Base-by-base conservation (phyloP, 2,329 filamentous ascomycete species). In the Penicillium fuscoglaucum region DNA sequence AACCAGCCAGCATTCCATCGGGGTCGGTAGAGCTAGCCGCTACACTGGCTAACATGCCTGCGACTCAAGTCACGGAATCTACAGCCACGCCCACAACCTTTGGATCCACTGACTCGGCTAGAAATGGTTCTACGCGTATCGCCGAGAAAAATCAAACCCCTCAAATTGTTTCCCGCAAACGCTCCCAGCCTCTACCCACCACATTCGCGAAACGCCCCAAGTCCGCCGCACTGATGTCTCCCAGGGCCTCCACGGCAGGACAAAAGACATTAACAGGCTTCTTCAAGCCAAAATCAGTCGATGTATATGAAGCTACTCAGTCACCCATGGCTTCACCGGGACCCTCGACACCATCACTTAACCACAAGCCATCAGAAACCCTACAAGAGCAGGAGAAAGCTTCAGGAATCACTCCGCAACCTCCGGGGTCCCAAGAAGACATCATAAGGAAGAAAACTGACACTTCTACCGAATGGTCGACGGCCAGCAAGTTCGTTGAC, bases 181-280 rank as follows among this genome's bases (percentile, higher is more conserved):
- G 82, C 55, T 69, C 77, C 3, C 73, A 75, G 55, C 61, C 70
- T 3, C 52, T 63, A 21, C 64, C 70, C 15, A 55, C 68, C 12
- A 71, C 69, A 37, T 61, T 74, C 47, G 65, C 72, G 9, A 88
- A 88, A 71, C 79, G 79, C 50, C 75, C 77, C 33, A 88, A 85
- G 70, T 72, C 79, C 24, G 72, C 70, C 15, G 33, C 61, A 15
- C 58, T 61, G 15, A 41, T 66, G 7, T 51, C 71, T 31, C 35
- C 63, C 12, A 33, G 54, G 24, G 45, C 65, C 15, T 61, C 75
- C 4, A 65, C 70, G 29, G 82, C 82, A 66, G 82, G 81, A 2
- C 85, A 86, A 66, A 78, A 82, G 64, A 91, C 85, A 35, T 78
- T 96, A 13, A 89, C 84, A 70, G 90, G 90, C 1, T 96, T 96